phyloP scores from a whole-genome alignment of 2,329 filamentous ascomycete genomes.

The Eutypa lata region DNA sequence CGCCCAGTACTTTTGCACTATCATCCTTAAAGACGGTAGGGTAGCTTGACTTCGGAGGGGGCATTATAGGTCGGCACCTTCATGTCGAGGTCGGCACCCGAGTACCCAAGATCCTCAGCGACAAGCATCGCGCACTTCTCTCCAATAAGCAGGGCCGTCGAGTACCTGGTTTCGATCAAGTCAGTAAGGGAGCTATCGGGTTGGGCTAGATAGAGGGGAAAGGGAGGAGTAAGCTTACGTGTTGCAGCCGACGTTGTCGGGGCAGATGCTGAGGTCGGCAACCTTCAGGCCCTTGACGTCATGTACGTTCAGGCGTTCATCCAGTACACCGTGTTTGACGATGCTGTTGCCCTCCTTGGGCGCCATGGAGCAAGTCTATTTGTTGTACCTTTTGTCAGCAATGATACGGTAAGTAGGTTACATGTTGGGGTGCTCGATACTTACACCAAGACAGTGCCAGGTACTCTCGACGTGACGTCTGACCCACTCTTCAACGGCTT shows the following conservation, averaged over 20 bases:
- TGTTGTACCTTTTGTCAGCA: background rate
- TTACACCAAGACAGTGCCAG: slow-evolving; percentile 61
- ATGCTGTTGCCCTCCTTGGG: slow-evolving; percentile 74
- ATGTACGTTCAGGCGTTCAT: slow-evolving; percentile 75
- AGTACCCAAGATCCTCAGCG: slow-evolving; percentile 73
- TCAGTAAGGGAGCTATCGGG: background rate
- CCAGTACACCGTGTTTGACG: slow-evolving; percentile 75
- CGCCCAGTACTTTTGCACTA: background rate
- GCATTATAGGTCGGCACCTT: slow-evolving; percentile 64
- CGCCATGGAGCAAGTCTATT: slow-evolving; percentile 70
- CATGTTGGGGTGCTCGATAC: slow-evolving; percentile 14
- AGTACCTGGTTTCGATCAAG: slow-evolving; percentile 46
- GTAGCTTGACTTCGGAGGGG: slow-evolving; percentile 43
- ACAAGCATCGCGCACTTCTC: slow-evolving; percentile 70
- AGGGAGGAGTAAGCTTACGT: slow-evolving; percentile 37
- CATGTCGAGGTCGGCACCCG: slow-evolving; percentile 72
- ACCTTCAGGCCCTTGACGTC: slow-evolving; percentile 76
- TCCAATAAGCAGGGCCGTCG: slow-evolving; percentile 70
- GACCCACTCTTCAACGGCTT: slow-evolving; percentile 66
- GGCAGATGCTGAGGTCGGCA: slow-evolving; percentile 72
- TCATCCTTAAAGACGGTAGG: slow-evolving; percentile 35
- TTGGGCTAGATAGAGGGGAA: background rate
- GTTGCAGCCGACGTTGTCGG: slow-evolving; percentile 73
- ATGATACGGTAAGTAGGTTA: background rate
- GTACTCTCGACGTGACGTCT: slow-evolving; percentile 74